Base-by-base conservation (phyloP, 1,284 basidiomycete genomes). In the Irpex rosettiformis region DNA sequence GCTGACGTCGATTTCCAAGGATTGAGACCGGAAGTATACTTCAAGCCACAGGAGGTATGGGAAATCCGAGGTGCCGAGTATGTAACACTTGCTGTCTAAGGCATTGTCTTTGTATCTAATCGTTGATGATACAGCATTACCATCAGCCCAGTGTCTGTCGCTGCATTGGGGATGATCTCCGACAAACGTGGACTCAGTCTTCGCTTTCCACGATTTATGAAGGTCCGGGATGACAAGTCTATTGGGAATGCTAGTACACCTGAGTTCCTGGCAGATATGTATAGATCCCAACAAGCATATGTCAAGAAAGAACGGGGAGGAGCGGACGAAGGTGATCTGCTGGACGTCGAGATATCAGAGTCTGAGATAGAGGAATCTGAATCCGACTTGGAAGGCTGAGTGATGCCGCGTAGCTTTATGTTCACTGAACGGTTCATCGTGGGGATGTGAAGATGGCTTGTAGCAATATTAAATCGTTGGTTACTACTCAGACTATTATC, bases 41-140 rank as follows among this genome's bases (percentile, higher is more conserved):
- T 96, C 72, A 81, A 82, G 63, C 94, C 95, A 3, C 76, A 77
- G 58, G 92, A 96, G 70, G 91, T 95, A 30, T 96, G 94, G 93
- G 93, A 96, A 74, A 89, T 97, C 60, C 82, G 91, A 22, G 93
- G 93, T 18, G 94, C 95, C 55, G 93, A 96, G 90, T 93, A 67
- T 72, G 82, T 43, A 49, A 29, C 43, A 3, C 28, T 22, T 49
- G 55, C 30, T 42, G 43, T 25, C 22, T 47, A 18, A 53, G 18
- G 13, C 52, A 18, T 25, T 21, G 21, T 21, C 42, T 52, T 43
- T 27, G 49, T 10, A 29, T 43, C 43, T 51, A 22, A 51, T 28
- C 48, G 11, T 51, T 51, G 10, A 24, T 29, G 55, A 33, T 58
- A 21, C 64, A 93, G 91, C 69, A 84, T 96, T 63, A 96, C 95